Base-by-base conservation (phyloP, 2,329 filamentous ascomycete species). In the Trichoderma sp. region DNA sequence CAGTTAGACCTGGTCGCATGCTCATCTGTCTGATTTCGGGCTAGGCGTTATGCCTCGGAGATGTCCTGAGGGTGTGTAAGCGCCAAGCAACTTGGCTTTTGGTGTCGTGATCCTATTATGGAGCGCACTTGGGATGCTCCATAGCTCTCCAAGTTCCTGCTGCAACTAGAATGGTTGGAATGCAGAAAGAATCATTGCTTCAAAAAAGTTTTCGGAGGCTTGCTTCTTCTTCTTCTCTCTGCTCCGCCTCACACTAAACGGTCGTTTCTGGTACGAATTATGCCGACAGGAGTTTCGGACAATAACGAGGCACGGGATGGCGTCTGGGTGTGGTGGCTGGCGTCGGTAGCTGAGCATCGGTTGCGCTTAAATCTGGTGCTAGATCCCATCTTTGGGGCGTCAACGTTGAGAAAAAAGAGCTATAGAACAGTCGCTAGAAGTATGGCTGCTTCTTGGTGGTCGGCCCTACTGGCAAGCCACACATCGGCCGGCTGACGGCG, bases 401-500 rank as follows among this genome's bases (percentile, higher is more conserved):
- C 19, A 29, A 29, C 10, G 13, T 22, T n/a, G 7, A 5, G 10
- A 37, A 19, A 50, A n/a, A 25, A 37, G 32, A 15, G 39, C 42
- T 13, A 19, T 35, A 22, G 58, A 27, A 50, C 25, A 37, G 45
- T 50, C 32, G 8, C 32, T 29, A 63, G 59, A 53, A 32, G 34
- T 13, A 34, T 53, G 45, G 34, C 13, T 39, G 57, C 6, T 27
- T 39, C 15, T n/a, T 53, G 34, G 34, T 12, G 42, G 42, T 52
- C 59, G 59, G 59, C 45, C 59, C 59, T 63, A 63, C 45, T 39
- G 45, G 45, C 48, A 63, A 63, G 59, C 59, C 59, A 63, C 42
- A 52, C 7, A 32, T 39, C 45, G 59, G 45, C 59, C n/a, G 39
- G 45, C 45, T 32, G 60, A 56, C 22, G 34, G 60, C 60, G n/a